Conservation (phyloP, 768 basidiomycete genomes). For the Tricholoma matsutake region DNA sequence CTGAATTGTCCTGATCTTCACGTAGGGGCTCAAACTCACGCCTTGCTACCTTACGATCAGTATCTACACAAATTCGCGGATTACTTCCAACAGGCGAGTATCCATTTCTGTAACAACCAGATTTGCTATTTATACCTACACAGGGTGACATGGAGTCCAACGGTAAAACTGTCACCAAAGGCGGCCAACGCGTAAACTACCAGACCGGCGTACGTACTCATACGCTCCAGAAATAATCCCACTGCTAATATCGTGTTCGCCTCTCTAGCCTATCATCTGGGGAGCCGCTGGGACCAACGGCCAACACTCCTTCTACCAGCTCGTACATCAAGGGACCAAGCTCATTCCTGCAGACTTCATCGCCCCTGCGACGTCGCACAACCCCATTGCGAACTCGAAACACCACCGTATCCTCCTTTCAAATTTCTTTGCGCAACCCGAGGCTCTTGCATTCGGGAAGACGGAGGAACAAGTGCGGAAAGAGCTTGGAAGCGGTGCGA, state of each 20-base stretch:
- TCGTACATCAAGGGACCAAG: slow-evolving; percentile 93
- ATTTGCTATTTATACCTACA: neutral
- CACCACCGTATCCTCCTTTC: slow-evolving; percentile 97
- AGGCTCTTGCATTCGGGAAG: slow-evolving; percentile 98
- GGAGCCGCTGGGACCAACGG: slow-evolving; percentile 98
- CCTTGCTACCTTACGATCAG: slow-evolving; percentile 95
- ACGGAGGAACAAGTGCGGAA: slow-evolving; percentile 80
- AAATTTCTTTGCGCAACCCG: slow-evolving; percentile 98
- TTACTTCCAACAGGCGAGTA: slow-evolving; percentile 90
- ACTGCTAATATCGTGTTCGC: slow-evolving; percentile 2
- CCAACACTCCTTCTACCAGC: slow-evolving; percentile 99
- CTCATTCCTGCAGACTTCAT: slow-evolving; percentile 90
- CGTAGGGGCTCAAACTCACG: slow-evolving; percentile 87
- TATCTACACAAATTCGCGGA: slow-evolving; percentile 99
- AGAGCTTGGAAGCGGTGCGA: slow-evolving; percentile 67
- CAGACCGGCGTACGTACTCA: slow-evolving; percentile 80
- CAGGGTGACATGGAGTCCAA: slow-evolving; percentile 99
- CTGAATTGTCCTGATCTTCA: slow-evolving; percentile 1
- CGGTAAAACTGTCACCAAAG: slow-evolving; percentile 95
- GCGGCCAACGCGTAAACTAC: slow-evolving; percentile 89
- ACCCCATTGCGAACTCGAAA: slow-evolving; percentile 82
- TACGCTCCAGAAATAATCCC: neutral
- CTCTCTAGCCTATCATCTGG: slow-evolving; percentile 90
- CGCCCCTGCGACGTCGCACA: slow-evolving; percentile 85
- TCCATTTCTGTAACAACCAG: neutral